Base-by-base conservation (phyloP, 2,329 filamentous ascomycete genomes). In the Beauveria sp. region DNA sequence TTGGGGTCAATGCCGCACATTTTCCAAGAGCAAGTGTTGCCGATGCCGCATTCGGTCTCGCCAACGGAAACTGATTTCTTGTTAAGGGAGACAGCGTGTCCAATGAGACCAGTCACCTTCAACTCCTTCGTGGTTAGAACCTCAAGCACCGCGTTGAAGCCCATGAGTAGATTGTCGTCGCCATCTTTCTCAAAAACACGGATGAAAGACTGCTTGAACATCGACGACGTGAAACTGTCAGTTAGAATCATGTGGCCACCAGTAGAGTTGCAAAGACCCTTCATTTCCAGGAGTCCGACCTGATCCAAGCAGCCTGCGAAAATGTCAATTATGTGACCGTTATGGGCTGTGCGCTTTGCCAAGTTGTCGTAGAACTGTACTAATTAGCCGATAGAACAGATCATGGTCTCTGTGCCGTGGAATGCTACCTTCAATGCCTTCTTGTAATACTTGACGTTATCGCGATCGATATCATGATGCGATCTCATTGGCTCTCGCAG, bases 401-500 rank as follows among this genome's bases (percentile, higher is more conserved):
- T 28, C 10, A 31, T 14, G 18, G 18, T 43, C 14, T 12, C 9
- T 18, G 14, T 31, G 16, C 26, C 2, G 12, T n/a, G 31, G 14
- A n/a, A 52, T 46, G 14, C 6, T 75, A 91, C 89, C 86, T 98
- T 99, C 56, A 97, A 77, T 24, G 95, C 95, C 79, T 99, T 99
- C 83, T 99, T 99, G 79, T 96, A 98, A 78, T 98, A 97, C 76
- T 99, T 99, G 79, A 96, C 96, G 74, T 97, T 97, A 76, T 99
- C 95, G 62, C 93, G 87, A 73, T 99, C 95, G 75, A 99, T 99
- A 71, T 99, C 95, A 76, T 99, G 95, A 77, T 99, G 95, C 48
- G 93, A 98, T 71, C 95, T 89, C 67, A 99, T 98, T 10, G 96
- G 92, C 74, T 99, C 95, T 74, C 93, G 89, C 66, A 99, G 80